Evolutionary conservation across 2,329 filamentous ascomycete genomes (phyloP), one percentile per base, ranked within the genome.

Genomic region (Apiospora phragmitis): DNA sequence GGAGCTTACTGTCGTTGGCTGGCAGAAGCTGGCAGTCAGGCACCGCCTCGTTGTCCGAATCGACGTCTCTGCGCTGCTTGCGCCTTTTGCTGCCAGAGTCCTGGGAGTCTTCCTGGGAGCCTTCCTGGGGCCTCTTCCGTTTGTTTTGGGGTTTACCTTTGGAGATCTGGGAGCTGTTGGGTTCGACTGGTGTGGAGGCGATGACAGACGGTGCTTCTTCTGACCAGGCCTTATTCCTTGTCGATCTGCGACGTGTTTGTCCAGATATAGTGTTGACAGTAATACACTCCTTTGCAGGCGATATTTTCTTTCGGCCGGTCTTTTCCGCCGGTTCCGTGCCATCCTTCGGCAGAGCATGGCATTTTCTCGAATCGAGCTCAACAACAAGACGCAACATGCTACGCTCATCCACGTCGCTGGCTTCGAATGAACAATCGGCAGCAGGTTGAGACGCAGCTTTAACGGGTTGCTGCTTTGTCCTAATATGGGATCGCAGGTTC

Each of bases 381-480:
- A 84, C 82, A 3, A 85, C 82, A 7, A 89, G 79, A 68, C 83
- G 81, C 67, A 85, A 78, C 75, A 87, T 81, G 73, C 85, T 85
- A 43, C 79, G 81, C 71, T 88, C 85, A 65, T 86, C 86, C 8
- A 78, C 81, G 49, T 79, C 76, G 67, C 79, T 80, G 68, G 79
- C 74, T 38, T 79, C 79, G 51, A 80, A 80, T 55, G 79, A 80
- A 16, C 71, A 72, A 41, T 77, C 75, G 62, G 32, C 29, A n/a
- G 26, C 42, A n/a, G 77, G 75, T 5, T 70, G 65, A 35, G 70
- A 69, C 59, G 68, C 18, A 14, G 68, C 59, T 35, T 70, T 43
- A 9, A 71, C 51, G 5, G 67, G 32, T 38, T 71, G 26, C 24
- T 35, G 38, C 65, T 45, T 43, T 42, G 4, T 42, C 69, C 32